Evolutionary conservation across 106 monocot genomes (phyloP).

Genomic region (Dendrobium chrysotoxum): DNA sequence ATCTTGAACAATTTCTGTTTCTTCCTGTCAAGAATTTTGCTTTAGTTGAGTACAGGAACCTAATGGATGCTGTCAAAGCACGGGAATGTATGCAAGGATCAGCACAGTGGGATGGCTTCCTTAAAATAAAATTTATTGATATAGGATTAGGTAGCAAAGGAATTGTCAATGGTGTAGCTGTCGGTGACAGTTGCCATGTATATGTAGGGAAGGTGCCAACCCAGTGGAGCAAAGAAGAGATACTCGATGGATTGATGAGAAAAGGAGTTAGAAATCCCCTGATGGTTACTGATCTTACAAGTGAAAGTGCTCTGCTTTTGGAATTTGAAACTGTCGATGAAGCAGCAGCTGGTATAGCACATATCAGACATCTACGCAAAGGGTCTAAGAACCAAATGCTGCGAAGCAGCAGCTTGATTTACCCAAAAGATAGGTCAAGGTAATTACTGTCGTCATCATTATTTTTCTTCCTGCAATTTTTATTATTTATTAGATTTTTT

Average conservation of each 20-base stretch:
- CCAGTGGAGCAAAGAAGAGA: constrained; percentile 59
- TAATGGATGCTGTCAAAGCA: constrained; percentile 87
- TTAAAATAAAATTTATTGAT: constrained; percentile 79
- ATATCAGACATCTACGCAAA: constrained; percentile 42
- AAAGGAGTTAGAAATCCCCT: constrained; percentile 39
- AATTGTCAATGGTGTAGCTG: constrained; percentile 38
- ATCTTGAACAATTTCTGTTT: constrained; percentile 43
- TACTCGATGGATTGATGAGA: constrained; percentile 45
- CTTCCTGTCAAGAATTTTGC: constrained; percentile 66
- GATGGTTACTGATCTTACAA: constrained; percentile 50
- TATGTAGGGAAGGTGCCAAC: constrained; percentile 66
- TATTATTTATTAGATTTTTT: not conserved
- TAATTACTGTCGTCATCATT: not conserved
- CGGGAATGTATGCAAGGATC: constrained; percentile 87
- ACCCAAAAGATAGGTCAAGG: constrained; percentile 16
- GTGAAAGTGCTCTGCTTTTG: constrained; percentile 66
- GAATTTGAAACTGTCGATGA: constrained; percentile 75
- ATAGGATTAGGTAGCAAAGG: constrained; percentile 66
- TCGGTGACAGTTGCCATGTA: constrained; percentile 81
- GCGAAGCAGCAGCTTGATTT: constrained; percentile 7
- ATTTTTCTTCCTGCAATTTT: not conserved
- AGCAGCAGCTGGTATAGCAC: constrained; percentile 50
- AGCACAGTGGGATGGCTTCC: constrained; percentile 52
- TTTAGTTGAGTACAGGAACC: constrained; percentile 65
- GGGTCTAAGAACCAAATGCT: constrained; percentile 14